Evolutionary conservation across 345 rosid genomes (phyloP), one percentile per base, ranked within the genome.

Genomic region (Brassica nigra): DNA sequence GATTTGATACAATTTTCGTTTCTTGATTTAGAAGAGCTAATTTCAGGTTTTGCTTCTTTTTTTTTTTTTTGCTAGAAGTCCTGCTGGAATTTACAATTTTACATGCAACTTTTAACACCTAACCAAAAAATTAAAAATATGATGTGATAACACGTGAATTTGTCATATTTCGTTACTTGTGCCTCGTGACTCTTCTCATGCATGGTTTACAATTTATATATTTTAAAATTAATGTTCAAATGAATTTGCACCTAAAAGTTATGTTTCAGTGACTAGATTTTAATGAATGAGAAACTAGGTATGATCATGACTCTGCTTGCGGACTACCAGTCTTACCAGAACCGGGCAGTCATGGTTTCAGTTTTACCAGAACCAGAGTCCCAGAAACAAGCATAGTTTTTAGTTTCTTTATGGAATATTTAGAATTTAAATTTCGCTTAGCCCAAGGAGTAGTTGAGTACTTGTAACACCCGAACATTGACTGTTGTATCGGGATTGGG

Each of bases 81-180:
- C 18, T 18, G 18, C 18, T 18, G 18, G 18, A 18, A 18, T 18
- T 18, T 8, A 39, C 47, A 10, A 39, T 49, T 49, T 49, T 49
- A 15, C 54, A 44, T 49, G 57, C 57, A 49, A 14, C 54, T 47
- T 47, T 4, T 23, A 27, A 27, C 64, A 27, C 33, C 33, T 28
- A 61, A 61, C 7, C 18, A 49, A 61, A 4, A 61, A 2, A 6
- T 7, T 4, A 3, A 1, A 16, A 3, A 15, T 34, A 15, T 10
- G 69, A 62, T 6, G 11, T 63, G 31, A 30, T 23, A 23, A 15
- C 44, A 44, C 70, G 70, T 74, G 77, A 63, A 18, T 30, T 23
- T 34, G 14, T 65, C 49, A 34, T 65, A 34, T 65, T 64, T 47
- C 70, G 77, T 74, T 49, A 74, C 52, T 74, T 74, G 78, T 64